Conservation (phyloP, 805 yeast genomes). For the Starmera dryadoides region DNA sequence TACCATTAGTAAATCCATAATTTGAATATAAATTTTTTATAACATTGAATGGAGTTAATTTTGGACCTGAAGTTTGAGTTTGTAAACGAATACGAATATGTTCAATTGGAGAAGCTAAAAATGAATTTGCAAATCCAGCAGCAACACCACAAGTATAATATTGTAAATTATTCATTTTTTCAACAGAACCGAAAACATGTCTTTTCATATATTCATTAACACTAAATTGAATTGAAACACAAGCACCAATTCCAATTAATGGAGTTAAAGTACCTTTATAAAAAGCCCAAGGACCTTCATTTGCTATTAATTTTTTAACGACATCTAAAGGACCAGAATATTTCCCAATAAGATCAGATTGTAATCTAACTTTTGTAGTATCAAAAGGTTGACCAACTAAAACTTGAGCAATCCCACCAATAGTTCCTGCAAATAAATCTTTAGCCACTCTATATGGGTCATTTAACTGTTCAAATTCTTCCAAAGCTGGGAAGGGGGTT, state of each 20-base stretch:
- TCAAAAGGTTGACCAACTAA: constrained; percentile 95
- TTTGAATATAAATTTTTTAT: constrained; percentile 46
- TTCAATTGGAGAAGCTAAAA: constrained; percentile 90
- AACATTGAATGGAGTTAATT: constrained; percentile 70
- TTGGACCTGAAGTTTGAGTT: constrained; percentile 63
- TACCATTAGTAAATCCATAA: constrained; percentile 47
- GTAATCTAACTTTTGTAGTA: constrained; percentile 88
- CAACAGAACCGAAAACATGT: constrained; percentile 37
- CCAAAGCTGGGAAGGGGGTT: constrained; percentile 5
- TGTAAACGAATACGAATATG: constrained; percentile 92
- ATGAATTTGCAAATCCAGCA: constrained; percentile 89
- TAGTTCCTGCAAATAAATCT: constrained; percentile 63
- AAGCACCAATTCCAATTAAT: constrained; percentile 92
- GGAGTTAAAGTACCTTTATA: constrained; percentile 95
- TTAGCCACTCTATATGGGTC: constrained; percentile 17
- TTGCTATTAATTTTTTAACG: constrained; percentile 55
- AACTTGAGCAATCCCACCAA: constrained; percentile 95
- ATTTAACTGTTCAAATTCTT: constrained; percentile 2
- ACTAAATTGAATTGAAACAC: constrained; percentile 94
- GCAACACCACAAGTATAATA: constrained; percentile 79
- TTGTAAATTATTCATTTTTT: constrained; percentile 48
- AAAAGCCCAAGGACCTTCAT: constrained; percentile 83
- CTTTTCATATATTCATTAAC: constrained; percentile 94
- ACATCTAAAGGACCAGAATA: constrained; percentile 74
- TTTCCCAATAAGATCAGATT: constrained; percentile 74